Conservation (phyloP, 1,139 yeast species). For the Arxiozyma telluris region DNA sequence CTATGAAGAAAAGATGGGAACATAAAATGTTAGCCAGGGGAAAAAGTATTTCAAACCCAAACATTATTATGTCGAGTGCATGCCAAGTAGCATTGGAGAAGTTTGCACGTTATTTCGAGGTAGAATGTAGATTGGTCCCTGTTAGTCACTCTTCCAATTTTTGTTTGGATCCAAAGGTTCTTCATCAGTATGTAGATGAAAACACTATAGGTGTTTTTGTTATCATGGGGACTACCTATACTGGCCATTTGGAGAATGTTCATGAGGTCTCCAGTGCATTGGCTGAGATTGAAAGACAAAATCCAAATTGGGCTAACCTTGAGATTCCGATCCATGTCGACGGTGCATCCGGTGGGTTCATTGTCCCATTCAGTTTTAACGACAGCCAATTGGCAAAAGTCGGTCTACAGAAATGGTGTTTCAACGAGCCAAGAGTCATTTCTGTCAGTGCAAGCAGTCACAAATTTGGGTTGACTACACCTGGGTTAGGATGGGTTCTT, state of each 20-base stretch:
- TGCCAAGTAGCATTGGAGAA: constrained; percentile 93
- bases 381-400: constrained; percentile 33
- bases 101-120: constrained; percentile 89
- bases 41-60: constrained; percentile 57
- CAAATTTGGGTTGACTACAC: constrained; percentile 82
- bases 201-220: constrained; percentile 90
- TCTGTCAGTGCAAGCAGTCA: constrained; percentile 92
- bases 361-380: constrained; percentile 77
- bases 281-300: constrained; percentile 49
- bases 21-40: constrained; percentile 51
- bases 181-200: constrained; percentile 66
- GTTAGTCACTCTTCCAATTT: constrained; percentile 53
- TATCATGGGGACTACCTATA: constrained; percentile 83
- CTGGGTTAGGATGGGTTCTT: constrained; percentile 88
- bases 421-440: constrained; percentile 63
- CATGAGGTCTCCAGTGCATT: constrained; percentile 48
- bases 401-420: constrained; percentile 56
- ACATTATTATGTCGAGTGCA: constrained; percentile 88
- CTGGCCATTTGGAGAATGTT: constrained; percentile 86
- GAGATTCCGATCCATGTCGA: constrained; percentile 85
- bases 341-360: constrained; percentile 87
- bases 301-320: constrained; percentile 37
- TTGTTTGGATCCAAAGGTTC: constrained; percentile 50
- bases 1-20: constrained; percentile 87
- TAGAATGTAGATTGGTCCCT: constrained; percentile 69